phyloP scores from a whole-genome alignment of 2,329 filamentous ascomycete genomes.

The Phialophora expanda region DNA sequence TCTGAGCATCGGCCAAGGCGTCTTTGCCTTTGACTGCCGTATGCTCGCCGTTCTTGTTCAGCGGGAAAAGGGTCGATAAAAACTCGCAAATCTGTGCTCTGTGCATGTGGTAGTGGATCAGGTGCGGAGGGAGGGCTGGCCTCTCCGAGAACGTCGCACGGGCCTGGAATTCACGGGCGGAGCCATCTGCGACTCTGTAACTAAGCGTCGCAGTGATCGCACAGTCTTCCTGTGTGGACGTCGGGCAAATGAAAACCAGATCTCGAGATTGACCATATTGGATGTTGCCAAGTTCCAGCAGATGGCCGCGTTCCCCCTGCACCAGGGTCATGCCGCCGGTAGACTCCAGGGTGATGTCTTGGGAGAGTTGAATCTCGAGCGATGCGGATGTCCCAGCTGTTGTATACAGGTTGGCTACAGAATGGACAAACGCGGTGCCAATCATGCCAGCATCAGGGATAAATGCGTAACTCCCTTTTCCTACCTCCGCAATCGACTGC shows the following conservation, averaged over 20 bases:
- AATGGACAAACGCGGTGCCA: constrained; percentile 64
- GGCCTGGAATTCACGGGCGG: constrained; percentile 6
- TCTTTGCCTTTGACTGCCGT: constrained; percentile 13
- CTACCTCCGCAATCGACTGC: constrained; percentile 64
- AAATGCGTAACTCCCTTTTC: constrained; percentile 64
- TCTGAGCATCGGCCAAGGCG: constrained; percentile 13
- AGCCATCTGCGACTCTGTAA: constrained; percentile 35
- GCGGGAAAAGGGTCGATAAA: constrained; percentile 54
- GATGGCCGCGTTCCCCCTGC: constrained; percentile 8
- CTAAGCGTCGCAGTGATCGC: constrained; percentile 41
- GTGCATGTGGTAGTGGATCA: constrained; percentile 58
- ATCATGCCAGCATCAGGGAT: constrained; percentile 69
- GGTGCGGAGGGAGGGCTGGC: constrained; percentile 17
- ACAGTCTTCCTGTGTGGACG: constrained; percentile 27
- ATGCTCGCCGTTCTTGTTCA: constrained; percentile 50
- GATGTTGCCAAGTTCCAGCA: constrained; percentile 52
- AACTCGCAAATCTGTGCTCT: constrained; percentile 59
- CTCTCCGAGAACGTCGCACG: constrained; percentile 12
- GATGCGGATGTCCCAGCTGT: constrained; percentile 60
- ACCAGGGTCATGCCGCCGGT: constrained; percentile 3
- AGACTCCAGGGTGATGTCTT: constrained; percentile 4
- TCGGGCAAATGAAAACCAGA: constrained; percentile 51
- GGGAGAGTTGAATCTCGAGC: constrained; percentile 46
- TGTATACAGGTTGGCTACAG: constrained; percentile 65
- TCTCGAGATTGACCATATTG: constrained; percentile 68